Base-by-base conservation (phyloP, 768 basidiomycete species). In the Candolleomyces aberdarensis region DNA sequence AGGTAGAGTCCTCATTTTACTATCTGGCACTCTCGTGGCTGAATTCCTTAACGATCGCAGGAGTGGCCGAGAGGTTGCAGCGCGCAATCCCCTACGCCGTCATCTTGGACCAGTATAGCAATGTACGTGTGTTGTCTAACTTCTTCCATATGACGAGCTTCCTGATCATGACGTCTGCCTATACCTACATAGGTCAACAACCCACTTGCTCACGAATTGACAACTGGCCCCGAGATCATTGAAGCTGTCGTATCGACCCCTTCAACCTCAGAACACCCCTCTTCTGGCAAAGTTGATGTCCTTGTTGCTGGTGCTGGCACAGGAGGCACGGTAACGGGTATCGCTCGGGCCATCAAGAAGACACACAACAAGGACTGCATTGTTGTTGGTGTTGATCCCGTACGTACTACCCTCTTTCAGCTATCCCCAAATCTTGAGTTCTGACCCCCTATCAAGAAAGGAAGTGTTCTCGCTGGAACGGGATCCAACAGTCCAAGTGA, bases 151-250 rank as follows among this genome's bases (percentile, higher is more conserved):
- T 57, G 54, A 20, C 17, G 20, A 39, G 6, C 56, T 46, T n/a
- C 17, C 22, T 14, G 26, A 39, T 36, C 39, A 52, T 66, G 56
- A 65, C 47, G 48, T 59, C 62, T 20, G 56, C 10, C 20, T 53
- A 20, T 26, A 26, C 1, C 26, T 26, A 3, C 26, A 26, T 62
- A 90, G 88, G 71, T 82, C 26, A 88, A 95, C 69, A 98, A 97
- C 73, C 93, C 93, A 0, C 78, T 91, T 6, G 95, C 95, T 1
- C 97, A 98, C 69, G 96, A 98, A 72, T 75, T 85, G 64, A 88
- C 86, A 0, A 99, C 97, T 4, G 96, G 90, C 1, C 89, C 89
- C 6, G 97, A 99, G 73, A 98, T 99, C 62, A 87, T 96, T 58
- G 84, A 88, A 7, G 89, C 91, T 10, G 80, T 94, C 14, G 75